Evolutionary conservation across 345 rosid species (phyloP), one percentile per base, ranked within the genome.

Genomic region (Syzygium aromaticum): DNA sequence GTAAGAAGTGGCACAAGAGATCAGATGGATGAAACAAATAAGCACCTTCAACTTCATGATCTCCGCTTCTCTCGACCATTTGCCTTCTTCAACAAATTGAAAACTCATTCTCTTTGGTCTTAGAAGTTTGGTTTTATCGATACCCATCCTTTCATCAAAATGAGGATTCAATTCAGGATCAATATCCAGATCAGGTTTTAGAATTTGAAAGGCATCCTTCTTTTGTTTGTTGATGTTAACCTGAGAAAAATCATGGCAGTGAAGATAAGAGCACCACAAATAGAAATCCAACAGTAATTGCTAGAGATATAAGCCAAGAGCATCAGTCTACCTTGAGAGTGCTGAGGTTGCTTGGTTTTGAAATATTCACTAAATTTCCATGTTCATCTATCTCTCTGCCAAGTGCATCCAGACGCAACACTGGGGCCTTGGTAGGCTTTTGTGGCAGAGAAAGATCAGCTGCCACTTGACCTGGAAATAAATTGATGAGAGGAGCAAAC

Each of bases 321-420:
- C 77, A 64, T 63, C 78, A 30, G 56, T 91, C 87, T 89, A 97
- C 99, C 98, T 98, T 98, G 52, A 96, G 93, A 38, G 99, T 98
- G 94, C 99, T 98, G 88, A 95, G 97, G 90, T 98, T 95, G 94
- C 93, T 98, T 86, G 99, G 99, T 89, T 95, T 96, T 80, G 97
- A 87, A 90, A 91, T 88, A 84, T 91, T 96, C 91, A 98, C 94
- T 22, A 98, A 91, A 88, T 96, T 96, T 84, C 99, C 99, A 87
- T 96, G 95, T 90, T 98, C 99, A 89, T 95, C 99, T 88, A 96
- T 96, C 93, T 98, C 99, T 92, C 98, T 94, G 88, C 99, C 99
- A 88, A 93, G 96, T 3, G 98, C 94, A 92, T 98, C 99, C 82
- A 98, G 93, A 12, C 97, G 98, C 57, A 98, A 95, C 88, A 95